Base-by-base conservation (phyloP, 306 rosid genomes). In the Hippophae gyantsensis region DNA sequence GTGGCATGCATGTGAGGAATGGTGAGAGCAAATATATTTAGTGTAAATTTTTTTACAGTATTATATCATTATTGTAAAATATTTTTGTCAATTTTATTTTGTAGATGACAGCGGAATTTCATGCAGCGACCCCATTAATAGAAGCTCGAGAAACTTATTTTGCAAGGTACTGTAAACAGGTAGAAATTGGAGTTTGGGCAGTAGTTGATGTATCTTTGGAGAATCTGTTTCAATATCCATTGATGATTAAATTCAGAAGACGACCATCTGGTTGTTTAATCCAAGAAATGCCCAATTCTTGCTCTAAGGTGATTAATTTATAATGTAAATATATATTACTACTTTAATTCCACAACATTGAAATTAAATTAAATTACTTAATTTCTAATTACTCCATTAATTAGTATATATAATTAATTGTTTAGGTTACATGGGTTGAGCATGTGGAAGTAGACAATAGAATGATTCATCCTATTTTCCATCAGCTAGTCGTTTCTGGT, bases 241-340 rank as follows among this genome's bases (percentile, higher is more conserved):
- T 74, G 2, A 32, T 32, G 38, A 43, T 7, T 25, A 58, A 46
- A 41, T 57, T 72, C 27, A 62, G 61, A 47, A 72, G 74, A 69
- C 67, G 70, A 46, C 95, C 95, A 3, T 86, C 90, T 0, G 90
- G 95, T 1, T 86, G 95, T 67, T 54, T 83, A 27, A 74, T 86
- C 12, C n/a, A 12, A 10, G 55, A 41, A 65, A 72, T 57, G 77
- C 75, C 75, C 5, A 13, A 74, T 26, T 83, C 76, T 42, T 26
- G 7, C 52, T 69, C 83, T 10, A 68, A 80, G 85, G 92, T 84
- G 26, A 63, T 25, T 26, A 1, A 6, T 3, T 26, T 7, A 10
- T 13, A 6, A 47, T 47, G 9, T 58, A 11, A 10, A n/a, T 26
- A 26, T 58, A 45, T 5, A 1, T 42, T 50, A 65, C 7, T 3